phyloP scores from a whole-genome alignment of 1,139 yeast genomes.

The Taphrina betulina region DNA sequence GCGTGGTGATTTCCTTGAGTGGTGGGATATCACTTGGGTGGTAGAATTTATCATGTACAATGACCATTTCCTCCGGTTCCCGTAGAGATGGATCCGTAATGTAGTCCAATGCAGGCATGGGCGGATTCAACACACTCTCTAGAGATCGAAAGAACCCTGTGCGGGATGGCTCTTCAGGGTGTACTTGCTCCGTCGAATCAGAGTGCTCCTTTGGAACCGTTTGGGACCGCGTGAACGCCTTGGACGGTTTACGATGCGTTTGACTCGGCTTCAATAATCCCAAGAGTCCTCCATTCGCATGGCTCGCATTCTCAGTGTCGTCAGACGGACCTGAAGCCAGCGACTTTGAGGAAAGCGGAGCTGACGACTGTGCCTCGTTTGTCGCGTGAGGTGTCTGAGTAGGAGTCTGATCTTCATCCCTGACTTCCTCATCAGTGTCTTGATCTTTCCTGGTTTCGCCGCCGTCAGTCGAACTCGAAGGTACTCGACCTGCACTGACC shows the following conservation, averaged over 20 bases:
- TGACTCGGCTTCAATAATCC: conserved; percentile 14
- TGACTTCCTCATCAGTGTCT: too few species aligned
- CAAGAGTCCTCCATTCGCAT: conserved; percentile 18
- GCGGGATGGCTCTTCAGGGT: conserved; percentile 49
- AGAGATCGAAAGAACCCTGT: conserved; percentile 83
- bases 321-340: conserved; percentile 16
- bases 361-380: background rate
- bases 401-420: background rate
- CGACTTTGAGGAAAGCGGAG: background rate
- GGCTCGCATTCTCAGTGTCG: conserved; percentile 14
- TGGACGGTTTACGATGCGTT: conserved; percentile 41
- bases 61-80: conserved; percentile 46
- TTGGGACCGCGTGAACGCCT: conserved; percentile 44
- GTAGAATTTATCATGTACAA: conserved; percentile 80
- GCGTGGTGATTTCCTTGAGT: conserved; percentile 39
- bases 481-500: conserved; percentile 4
- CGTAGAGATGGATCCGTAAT: conserved; percentile 65
- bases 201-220: conserved; percentile 40
- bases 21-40: conserved; percentile 64
- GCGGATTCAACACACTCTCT: conserved; percentile 76
- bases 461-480: too few species aligned
- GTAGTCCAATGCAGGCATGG: conserved; percentile 70
- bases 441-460: too few species aligned
- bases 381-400: background rate
- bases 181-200: conserved; percentile 38